Conservation (phyloP, 2,329 filamentous ascomycete species). For the Colletotrichum neosansevieriae region DNA sequence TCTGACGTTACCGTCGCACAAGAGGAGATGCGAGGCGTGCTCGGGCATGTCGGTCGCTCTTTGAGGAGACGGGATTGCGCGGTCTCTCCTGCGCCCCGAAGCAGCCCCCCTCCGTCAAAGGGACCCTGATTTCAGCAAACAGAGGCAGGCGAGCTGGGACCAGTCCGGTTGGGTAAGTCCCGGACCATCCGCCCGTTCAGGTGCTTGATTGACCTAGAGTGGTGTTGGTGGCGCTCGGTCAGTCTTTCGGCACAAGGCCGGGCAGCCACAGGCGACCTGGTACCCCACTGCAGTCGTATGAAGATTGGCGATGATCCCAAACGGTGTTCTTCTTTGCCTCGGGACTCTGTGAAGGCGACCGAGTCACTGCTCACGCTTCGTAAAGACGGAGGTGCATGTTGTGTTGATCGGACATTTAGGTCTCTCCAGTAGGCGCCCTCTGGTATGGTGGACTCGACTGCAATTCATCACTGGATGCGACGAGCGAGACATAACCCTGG, state of each 20-base stretch:
- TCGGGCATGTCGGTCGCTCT: not conserved
- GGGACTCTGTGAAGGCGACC: not conserved
- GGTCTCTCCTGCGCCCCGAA: not conserved
- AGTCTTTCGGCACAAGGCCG: conserved; percentile 10
- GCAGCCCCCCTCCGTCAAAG: not conserved
- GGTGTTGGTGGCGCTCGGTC: conserved; percentile 5
- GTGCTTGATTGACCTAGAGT: not conserved
- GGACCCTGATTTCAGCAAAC: conserved; percentile 1
- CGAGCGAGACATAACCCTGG: conserved; percentile 10
- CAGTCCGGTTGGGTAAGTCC: conserved; percentile 13
- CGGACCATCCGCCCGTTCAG: conserved; percentile 12
- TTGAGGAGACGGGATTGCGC: conserved; percentile 2
- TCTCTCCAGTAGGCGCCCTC: too few relatives aligned
- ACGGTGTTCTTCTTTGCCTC: not conserved
- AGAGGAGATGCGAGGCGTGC: not conserved
- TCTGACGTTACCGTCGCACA: conserved; percentile 17
- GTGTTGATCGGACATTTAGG: not conserved
- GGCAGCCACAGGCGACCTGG: not conserved
- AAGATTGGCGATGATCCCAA: conserved; percentile 1
- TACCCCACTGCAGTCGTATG: not conserved
- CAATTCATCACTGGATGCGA: too few relatives aligned
- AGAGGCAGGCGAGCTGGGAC: not conserved
- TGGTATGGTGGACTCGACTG: too few relatives aligned
- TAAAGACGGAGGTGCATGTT: not conserved
- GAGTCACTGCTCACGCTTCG: not conserved